These are phyloP conservation scores for Ophiostoma perfectum DNA, from an alignment of 2,329 filamentous ascomycete genomes.

Conservation along the genomic window DNA sequence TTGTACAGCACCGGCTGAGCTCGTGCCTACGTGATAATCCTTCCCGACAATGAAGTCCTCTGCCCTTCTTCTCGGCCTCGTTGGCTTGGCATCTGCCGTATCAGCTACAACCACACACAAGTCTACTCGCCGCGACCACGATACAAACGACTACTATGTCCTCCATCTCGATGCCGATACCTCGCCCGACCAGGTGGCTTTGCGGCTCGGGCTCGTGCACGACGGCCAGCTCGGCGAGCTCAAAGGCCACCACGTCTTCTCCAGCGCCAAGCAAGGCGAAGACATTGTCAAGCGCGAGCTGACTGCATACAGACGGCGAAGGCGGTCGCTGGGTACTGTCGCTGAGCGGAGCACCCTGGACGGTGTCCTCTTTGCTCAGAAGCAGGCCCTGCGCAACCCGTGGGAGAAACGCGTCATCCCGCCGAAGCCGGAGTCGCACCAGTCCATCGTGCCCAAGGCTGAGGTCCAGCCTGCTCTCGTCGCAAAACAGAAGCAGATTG, in stretches of 20 bases:
- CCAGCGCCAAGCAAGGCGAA: constrained; percentile 56
- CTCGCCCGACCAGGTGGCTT: constrained; percentile 64
- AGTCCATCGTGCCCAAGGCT: constrained; percentile 15
- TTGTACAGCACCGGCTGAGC: constrained; percentile 2
- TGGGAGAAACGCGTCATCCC: constrained; percentile 50
- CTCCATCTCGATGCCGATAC: constrained; percentile 67
- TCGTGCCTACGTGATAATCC: constrained; percentile 12
- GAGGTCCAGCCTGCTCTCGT: constrained; percentile 43
- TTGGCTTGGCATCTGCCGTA: constrained; percentile 45
- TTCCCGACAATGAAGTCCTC: constrained; percentile 44
- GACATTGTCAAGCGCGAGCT: constrained; percentile 55
- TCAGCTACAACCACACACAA: constrained; percentile 29
- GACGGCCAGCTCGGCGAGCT: constrained; percentile 78
- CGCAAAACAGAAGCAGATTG: constrained; percentile 55
- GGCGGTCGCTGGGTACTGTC: constrained; percentile 43
- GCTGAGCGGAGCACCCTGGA: constrained; percentile 56
- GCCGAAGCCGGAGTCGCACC: constrained; percentile 18
- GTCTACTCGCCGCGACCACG: constrained; percentile 62
- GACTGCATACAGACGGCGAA: constrained; percentile 53
- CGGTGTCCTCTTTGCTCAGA: constrained; percentile 70
- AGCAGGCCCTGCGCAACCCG: constrained; percentile 53
- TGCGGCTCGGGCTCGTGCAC: constrained; percentile 67
- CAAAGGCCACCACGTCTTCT: constrained; percentile 78
- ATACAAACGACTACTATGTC: constrained; percentile 85
- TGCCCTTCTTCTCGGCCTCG: constrained; percentile 48